Percentiles rank a stretch among this genome's conserved stretches.
These are phyloP conservation scores for Candida ficus DNA, from an alignment of 805 yeast species.

Conservation along the genomic window DNA sequence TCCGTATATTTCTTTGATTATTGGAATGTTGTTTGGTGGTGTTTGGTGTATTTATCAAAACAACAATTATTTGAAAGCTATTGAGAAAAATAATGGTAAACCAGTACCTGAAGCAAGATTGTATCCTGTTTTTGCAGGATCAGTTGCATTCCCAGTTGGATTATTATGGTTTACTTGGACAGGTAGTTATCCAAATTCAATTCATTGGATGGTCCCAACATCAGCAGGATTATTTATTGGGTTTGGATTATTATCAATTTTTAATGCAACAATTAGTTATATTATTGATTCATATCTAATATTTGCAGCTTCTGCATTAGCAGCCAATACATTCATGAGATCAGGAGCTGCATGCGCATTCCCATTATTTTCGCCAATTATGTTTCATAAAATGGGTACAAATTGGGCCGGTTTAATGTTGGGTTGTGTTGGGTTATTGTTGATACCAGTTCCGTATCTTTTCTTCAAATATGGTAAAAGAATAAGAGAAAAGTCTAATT, in stretches of 20 bases:
- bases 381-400: conserved; percentile 63
- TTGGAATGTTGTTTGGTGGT: conserved; percentile 64
- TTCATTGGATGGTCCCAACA: conserved; percentile 80
- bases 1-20: conserved; percentile 72
- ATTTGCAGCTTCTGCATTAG: conserved; percentile 76
- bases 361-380: conserved; percentile 65
- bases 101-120: conserved; percentile 79
- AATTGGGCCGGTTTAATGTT: conserved; percentile 78
- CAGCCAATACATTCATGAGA: conserved; percentile 69
- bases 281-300: conserved; percentile 64
- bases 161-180: conserved; percentile 87
- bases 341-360: conserved; percentile 63
- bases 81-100: conserved; percentile 47
- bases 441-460: conserved; percentile 65
- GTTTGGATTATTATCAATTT: conserved; percentile 62
- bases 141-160: conserved; percentile 68
- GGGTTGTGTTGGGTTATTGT: conserved; percentile 51
- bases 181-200: conserved; percentile 61
- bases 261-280: conserved; percentile 66
- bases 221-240: conserved; percentile 61
- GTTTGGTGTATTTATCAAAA: conserved; percentile 47
- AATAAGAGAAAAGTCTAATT: conserved; percentile 54
- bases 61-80: conserved; percentile 40
- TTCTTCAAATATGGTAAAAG: conserved; percentile 54
- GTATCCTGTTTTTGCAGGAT: conserved; percentile 72